Base-by-base conservation (phyloP, 495 filamentous ascomycete species). In the Friedmanniomyces endolithicus region DNA sequence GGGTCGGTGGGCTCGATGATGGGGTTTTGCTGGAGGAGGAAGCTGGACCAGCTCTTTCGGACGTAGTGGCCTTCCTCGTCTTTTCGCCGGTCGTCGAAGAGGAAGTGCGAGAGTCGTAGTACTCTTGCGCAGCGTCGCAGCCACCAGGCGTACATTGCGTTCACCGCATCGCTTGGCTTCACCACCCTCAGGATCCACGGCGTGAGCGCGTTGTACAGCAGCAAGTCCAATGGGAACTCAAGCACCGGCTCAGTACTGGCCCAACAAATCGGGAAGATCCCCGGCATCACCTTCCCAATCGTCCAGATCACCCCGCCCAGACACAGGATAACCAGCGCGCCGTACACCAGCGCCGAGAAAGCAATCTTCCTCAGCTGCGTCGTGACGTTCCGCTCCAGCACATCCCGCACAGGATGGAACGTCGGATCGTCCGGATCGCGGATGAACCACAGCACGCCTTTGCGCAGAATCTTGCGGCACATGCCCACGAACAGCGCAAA, bases 401-500 rank as follows among this genome's bases (percentile, higher is more conserved):
- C 92, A 71, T 99, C 92, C 19, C 92, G 84, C 17, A 99, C 90
- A 0, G 92, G 92, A 65, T 99, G 92, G 67, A 99, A 97, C 16
- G 88, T 96, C 33, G 92, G 92, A 67, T 99, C 92, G 71, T 99
- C 94, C 12, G 92, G 92, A 69, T 99, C 92, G 41, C 92, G 85
- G 61, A 99, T 97, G 69, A 99, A 99, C 72, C 95, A 96, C 51
- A 99, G 76, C 44, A 97, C 92, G 39, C 92, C 92, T 48, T 75
- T 84, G 56, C 92, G 80, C 83, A 99, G 84, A 50, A 97, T 95
- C 72, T 95, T 96, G 48, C 92, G 82, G 69, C 92, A 99, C 92
- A 99, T 97, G 40, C 90, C 89, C 43, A 99, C 92, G 66, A 99
- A 99, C 14, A 97, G 75, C 20, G 92, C 92, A 66, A 99, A 99